Conservation (phyloP, 129 eudicot genomes). For the Mikania micrantha region DNA sequence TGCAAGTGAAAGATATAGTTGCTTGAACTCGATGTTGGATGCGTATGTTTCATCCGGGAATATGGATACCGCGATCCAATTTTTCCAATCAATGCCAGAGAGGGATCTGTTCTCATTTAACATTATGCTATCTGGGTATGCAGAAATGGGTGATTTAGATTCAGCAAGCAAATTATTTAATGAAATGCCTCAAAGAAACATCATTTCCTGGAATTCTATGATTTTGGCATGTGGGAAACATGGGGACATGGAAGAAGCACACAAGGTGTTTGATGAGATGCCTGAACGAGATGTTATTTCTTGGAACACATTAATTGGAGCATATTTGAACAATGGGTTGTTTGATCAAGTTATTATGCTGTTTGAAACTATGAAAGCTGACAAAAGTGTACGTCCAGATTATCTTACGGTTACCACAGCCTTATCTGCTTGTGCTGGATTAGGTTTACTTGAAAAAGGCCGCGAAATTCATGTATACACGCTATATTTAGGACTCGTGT, state of each 20-base stretch:
- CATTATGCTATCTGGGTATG: constrained; percentile 41
- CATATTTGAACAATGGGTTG: constrained; percentile 19
- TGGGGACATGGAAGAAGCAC: constrained; percentile 39
- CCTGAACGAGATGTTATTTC: constrained; percentile 32
- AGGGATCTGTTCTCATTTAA: constrained; percentile 32
- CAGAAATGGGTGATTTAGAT: constrained; percentile 18
- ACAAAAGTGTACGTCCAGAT: constrained; percentile 18
- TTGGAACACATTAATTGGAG: constrained; percentile 46
- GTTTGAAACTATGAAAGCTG: constrained; percentile 38
- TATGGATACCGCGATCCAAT: constrained; percentile 24
- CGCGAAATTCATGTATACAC: constrained; percentile 28
- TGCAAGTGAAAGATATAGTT: constrained; percentile 31
- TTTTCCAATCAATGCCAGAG: constrained; percentile 29
- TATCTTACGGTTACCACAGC: constrained; percentile 26
- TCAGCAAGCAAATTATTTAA: constrained; percentile 27
- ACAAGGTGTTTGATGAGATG: constrained; percentile 38
- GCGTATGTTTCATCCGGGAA: constrained; percentile 29
- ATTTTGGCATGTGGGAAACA: constrained; percentile 30
- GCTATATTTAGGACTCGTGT: constrained; percentile 13
- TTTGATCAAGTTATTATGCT: constrained; percentile 21
- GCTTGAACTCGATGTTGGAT: constrained; percentile 48
- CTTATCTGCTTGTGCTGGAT: constrained; percentile 41
- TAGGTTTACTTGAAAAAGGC: constrained; percentile 32
- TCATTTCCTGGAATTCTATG: constrained; percentile 42
- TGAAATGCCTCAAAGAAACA: constrained; percentile 23